phyloP scores from a whole-genome alignment of 495 filamentous ascomycete species.

The Massariosphaeria phaeospora region DNA sequence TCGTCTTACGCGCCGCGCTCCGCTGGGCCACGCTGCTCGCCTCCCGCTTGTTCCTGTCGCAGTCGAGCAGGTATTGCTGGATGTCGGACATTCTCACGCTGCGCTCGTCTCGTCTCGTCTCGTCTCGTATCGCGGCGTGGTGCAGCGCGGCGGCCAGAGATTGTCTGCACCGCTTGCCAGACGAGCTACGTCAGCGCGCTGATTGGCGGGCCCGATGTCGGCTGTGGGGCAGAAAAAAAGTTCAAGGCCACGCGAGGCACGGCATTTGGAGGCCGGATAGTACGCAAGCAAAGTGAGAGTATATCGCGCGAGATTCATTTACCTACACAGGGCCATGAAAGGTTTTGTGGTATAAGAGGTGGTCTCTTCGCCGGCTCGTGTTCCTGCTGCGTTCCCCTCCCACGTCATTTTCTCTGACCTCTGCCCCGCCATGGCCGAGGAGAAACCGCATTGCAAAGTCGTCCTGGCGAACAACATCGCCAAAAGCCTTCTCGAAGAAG shows the following conservation, averaged over 20 bases:
- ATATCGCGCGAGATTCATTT: neutral
- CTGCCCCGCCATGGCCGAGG: constrained; percentile 23
- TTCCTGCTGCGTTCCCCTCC: neutral
- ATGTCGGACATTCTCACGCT: constrained; percentile 53
- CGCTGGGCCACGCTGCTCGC: constrained; percentile 54
- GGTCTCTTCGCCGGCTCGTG: neutral
- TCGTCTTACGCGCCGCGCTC: constrained; percentile 51
- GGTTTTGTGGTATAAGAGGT: no score
- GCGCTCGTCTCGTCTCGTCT: neutral
- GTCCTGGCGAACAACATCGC: constrained; percentile 80
- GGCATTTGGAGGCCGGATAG: neutral
- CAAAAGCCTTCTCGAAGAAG: constrained; percentile 71
- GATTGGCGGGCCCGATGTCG: constrained; percentile 29
- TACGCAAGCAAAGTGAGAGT: neutral
- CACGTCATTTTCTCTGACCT: neutral
- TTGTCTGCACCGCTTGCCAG: neutral
- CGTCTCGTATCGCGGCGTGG: neutral
- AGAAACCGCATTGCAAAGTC: constrained; percentile 73
- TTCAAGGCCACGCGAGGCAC: neutral
- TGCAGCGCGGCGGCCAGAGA: neutral
- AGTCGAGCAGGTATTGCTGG: constrained; percentile 60
- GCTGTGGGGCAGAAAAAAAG: constrained; percentile 16
- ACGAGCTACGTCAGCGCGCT: neutral
- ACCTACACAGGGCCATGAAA: neutral
- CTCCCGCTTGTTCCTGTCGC: constrained; percentile 58